Conservation (phyloP, 2,329 filamentous ascomycete genomes). For the Chrysoporthe cubensis region DNA sequence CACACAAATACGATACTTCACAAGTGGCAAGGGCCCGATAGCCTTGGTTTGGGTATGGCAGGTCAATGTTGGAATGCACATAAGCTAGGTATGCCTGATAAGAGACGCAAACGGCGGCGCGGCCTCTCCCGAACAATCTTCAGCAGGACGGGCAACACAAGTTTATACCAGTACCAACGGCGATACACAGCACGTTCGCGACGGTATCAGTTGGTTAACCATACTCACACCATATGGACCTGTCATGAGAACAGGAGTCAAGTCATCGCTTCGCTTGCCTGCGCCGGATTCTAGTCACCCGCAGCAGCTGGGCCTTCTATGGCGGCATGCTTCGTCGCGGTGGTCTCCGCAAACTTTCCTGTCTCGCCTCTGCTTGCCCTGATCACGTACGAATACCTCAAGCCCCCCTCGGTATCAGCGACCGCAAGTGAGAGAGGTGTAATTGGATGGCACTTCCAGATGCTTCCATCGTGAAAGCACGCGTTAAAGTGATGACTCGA, state of each 20-base stretch:
- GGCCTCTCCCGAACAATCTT: conserved; percentile 37
- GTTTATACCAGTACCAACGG: conserved; percentile 63
- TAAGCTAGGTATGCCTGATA: no score
- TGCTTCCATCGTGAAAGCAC: conserved; percentile 66
- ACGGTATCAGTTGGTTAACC: conserved; percentile 45
- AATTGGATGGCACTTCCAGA: conserved; percentile 77
- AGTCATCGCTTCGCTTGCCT: conserved; percentile 41
- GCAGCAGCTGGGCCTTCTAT: conserved; percentile 10
- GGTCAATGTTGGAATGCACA: no score
- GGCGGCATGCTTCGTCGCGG: conserved; percentile 41
- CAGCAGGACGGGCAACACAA: conserved; percentile 57
- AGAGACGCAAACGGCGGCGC: conserved; percentile 23
- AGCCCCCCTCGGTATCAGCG: conserved; percentile 40
- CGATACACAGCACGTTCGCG: conserved; percentile 55
- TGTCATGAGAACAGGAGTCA: conserved; percentile 61
- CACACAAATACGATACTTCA: no score
- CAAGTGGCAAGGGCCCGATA: no score
- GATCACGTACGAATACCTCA: conserved; percentile 60
- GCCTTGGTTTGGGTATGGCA: no score
- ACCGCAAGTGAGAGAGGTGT: conserved; percentile 62
- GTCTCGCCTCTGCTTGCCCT: conserved; percentile 65
- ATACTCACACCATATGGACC: conserved; percentile 65
- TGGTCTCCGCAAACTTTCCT: conserved; percentile 53
- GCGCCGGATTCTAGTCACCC: conserved; percentile 18
- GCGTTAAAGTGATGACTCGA: conserved; percentile 75